These are phyloP conservation scores for Phytophthora ohioensis DNA, from an alignment of 352 stramenopile genomes.

Conservation along the genomic window DNA sequence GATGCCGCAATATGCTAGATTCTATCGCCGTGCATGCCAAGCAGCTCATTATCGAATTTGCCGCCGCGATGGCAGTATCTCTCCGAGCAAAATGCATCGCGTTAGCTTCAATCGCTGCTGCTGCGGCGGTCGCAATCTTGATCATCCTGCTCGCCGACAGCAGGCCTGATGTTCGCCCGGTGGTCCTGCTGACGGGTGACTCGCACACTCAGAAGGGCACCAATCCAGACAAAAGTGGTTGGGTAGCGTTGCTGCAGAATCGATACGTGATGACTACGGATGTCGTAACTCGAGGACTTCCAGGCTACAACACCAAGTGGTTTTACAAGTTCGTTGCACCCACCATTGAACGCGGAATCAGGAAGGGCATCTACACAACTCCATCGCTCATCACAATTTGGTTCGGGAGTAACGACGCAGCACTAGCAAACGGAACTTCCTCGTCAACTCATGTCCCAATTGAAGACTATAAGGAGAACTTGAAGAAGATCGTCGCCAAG, in stretches of 20 bases:
- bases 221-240: constrained; percentile 36
- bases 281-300: constrained; percentile 47
- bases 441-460: constrained; percentile 32
- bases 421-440: constrained; percentile 22
- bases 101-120: constrained; percentile 1
- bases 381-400: constrained; percentile 37
- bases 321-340: constrained; percentile 38
- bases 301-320: constrained; percentile 57
- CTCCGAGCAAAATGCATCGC: constrained; percentile 11
- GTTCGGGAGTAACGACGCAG: constrained; percentile 35
- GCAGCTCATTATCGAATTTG: constrained; percentile 18
- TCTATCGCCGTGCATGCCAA: constrained; percentile 1
- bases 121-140: constrained; percentile 13
- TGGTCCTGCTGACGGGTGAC: constrained; percentile 46
- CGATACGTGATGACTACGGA: constrained; percentile 47
- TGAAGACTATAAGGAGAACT: constrained; percentile 28
- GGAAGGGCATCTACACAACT: constrained; percentile 5
- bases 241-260: constrained; percentile 39
- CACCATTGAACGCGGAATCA: constrained; percentile 29
- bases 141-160: constrained; percentile 15
- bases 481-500: constrained; percentile 19
- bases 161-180: constrained; percentile 22
- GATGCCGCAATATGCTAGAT: neutral
- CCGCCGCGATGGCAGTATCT: neutral
- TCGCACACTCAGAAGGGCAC: constrained; percentile 48